Base-by-base conservation (phyloP, 345 rosid genomes). In the Populus euphratica region DNA sequence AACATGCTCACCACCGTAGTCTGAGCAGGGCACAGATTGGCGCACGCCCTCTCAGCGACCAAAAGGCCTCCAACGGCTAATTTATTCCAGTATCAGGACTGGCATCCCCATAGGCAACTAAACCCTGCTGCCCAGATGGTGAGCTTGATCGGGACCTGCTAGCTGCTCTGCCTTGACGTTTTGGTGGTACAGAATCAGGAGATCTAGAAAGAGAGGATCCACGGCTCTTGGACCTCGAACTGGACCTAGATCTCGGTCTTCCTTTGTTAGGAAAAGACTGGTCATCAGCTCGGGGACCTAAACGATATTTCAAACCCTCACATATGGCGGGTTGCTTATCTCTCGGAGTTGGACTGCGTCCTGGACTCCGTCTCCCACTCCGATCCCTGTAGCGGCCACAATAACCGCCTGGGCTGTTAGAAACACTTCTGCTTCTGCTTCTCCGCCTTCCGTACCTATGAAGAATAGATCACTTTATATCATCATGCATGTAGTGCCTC, bases 51-150 rank as follows among this genome's bases (percentile, higher is more conserved):
- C 17, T 43, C 36, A 33, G 68, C 1, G 36, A 52, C 41, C 29
- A 33, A 54, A 16, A 70, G 52, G 65, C 18, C 35, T 35, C 29
- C 12, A n/a, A n/a, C 47, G 23, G 38, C 77, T 63, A 78, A 74
- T 64, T 75, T 65, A 47, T 76, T 75, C 81, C 80, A 16, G 61
- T 38, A 73, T 84, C 87, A 36, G 87, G 84, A 82, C 90, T 89
- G 61, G 72, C 83, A 73, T 95, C 99, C 50, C 89, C 93, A 79
- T 93, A 93, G 65, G 93, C 90, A 74, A 96, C 99, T 84, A 96
- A 78, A 39, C 97, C 92, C 77, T 86, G 84, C 65, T 79, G 89
- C 70, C 86, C 96, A 18, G 94, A 68, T 25, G 92, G 93, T 14
- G 98, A 92, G 76, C 86, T 86, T 73, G 96, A 89, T 65, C 81